Evolutionary conservation across 2,329 filamentous ascomycete genomes (phyloP).

Genomic region (Periconia sp.): DNA sequence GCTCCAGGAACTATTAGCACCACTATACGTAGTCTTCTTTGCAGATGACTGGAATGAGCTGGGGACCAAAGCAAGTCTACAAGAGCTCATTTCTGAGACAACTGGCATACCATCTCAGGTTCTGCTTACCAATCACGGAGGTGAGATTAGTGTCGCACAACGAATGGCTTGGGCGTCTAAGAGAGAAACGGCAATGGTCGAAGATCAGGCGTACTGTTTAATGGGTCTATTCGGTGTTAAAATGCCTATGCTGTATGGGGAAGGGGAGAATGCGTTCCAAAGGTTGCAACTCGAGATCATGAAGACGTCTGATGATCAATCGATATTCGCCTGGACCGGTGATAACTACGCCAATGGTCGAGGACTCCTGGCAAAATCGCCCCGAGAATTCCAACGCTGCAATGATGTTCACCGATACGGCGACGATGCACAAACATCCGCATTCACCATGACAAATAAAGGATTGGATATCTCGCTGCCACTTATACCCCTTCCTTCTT

Average conservation of each 20-base stretch:
- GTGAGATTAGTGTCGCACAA: conserved; percentile 14
- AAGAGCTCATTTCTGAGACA: neutral
- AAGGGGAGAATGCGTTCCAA: conserved; percentile 25
- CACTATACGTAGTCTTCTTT: conserved; percentile 11
- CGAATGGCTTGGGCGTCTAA: conserved; percentile 16
- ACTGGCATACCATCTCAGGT: conserved; percentile 4
- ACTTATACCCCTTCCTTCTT: too few species aligned
- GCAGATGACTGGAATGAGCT: conserved; percentile 7
- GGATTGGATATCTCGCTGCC: too few species aligned
- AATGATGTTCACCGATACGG: too few species aligned
- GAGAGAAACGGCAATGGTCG: conserved; percentile 15
- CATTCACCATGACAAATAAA: too few species aligned
- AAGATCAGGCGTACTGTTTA: conserved; percentile 38
- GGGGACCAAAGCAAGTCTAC: conserved; percentile 7
- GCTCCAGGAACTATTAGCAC: conserved; percentile 13
- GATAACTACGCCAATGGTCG: neutral
- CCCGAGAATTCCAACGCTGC: too few species aligned
- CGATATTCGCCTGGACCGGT: conserved; percentile 18
- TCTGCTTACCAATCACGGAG: neutral
- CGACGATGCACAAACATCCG: too few species aligned
- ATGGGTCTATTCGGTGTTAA: conserved; percentile 33
- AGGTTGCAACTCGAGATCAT: conserved; percentile 24
- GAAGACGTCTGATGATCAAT: conserved; percentile 5
- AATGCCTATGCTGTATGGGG: conserved; percentile 36
- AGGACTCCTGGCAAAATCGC: neutral